Base-by-base conservation (phyloP, 768 basidiomycete species). In the Termitomyces sp. region DNA sequence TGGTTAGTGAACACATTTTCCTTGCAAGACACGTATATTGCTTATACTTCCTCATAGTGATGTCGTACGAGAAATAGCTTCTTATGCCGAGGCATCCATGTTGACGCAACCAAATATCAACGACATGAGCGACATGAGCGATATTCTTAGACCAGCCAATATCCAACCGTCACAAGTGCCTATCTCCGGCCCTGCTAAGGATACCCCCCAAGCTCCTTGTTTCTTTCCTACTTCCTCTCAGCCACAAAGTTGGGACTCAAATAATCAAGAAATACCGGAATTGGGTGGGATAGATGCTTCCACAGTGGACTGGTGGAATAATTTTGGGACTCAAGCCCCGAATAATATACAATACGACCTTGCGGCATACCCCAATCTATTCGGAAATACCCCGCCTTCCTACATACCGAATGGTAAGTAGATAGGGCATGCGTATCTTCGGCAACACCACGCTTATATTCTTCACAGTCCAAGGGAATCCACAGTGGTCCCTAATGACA, bases 31-130 rank as follows among this genome's bases (percentile, higher is more conserved):
- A 47, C 34, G 11, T 14, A 32, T 23, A 8, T 48, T 34, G 21
- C 25, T 51, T 47, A 41, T 14, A 9, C n/a, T 41, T 35, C 53
- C 1, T n/a, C 19, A 43, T 41, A 76, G 75, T 63, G 76, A 77
- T 59, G 67, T 76, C 19, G 55, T 77, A 27, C 68, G 63, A 8
- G 75, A 75, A 54, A 63, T 78, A 23, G 67, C 74, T 4, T 68
- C 66, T 27, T 69, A 71, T 3, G 70, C 71, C 14, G 68, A 72
- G 21, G 37, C 54, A 29, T 58, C 59, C 19, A 17, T 54, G n/a
- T 48, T 35, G 7, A 29, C 16, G 3, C 52, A 53, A 32, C 23
- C 43, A 19, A 27, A 32, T 40, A 10, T 8, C 27, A 44, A 43
- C 10, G 9, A 29, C n/a, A 37, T 19, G 23, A 40, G 11, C 9